These are phyloP conservation scores for Kluyveromyces lactis DNA, from an alignment of 805 yeast genomes.

Conservation along the genomic window DNA sequence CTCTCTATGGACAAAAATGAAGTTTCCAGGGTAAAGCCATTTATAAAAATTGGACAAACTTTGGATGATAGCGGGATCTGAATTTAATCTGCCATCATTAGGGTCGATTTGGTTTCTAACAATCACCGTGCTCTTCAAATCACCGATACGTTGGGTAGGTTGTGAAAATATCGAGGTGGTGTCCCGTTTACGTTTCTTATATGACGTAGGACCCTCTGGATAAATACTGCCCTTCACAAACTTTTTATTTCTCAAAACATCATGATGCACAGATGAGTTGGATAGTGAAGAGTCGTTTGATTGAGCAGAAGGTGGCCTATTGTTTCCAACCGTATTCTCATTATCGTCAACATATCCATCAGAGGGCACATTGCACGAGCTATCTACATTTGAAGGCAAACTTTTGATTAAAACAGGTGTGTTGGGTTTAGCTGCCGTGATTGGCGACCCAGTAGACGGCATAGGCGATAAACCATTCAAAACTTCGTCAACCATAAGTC, in stretches of 20 bases:
- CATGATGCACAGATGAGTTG: background rate
- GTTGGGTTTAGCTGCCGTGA: background rate
- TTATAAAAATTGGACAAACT: conserved; percentile 38
- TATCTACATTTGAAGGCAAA: no score
- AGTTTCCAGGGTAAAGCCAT: conserved; percentile 61
- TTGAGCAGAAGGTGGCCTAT: background rate
- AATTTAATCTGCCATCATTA: conserved; percentile 16
- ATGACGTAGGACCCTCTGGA: conserved; percentile 27
- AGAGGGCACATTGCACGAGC: background rate
- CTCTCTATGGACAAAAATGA: conserved; percentile 55
- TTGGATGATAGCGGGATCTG: conserved; percentile 23
- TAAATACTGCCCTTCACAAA: conserved; percentile 27
- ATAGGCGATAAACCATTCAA: conserved; percentile 7
- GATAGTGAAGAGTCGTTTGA: background rate
- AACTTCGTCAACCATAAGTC: conserved; percentile 17
- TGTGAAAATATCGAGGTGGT: background rate
- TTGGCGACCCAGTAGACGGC: background rate
- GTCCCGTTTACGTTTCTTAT: conserved; percentile 12
- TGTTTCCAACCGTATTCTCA: background rate
- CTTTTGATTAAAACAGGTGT: background rate
- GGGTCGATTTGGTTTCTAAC: conserved; percentile 13
- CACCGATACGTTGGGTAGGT: conserved; percentile 24
- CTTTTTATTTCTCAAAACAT: conserved; percentile 11
- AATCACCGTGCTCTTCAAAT: conserved; percentile 27
- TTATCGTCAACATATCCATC: background rate